These are phyloP conservation scores for Diplotaxis tenuifolia DNA, from an alignment of 345 rosid genomes.

Conservation along the genomic window DNA sequence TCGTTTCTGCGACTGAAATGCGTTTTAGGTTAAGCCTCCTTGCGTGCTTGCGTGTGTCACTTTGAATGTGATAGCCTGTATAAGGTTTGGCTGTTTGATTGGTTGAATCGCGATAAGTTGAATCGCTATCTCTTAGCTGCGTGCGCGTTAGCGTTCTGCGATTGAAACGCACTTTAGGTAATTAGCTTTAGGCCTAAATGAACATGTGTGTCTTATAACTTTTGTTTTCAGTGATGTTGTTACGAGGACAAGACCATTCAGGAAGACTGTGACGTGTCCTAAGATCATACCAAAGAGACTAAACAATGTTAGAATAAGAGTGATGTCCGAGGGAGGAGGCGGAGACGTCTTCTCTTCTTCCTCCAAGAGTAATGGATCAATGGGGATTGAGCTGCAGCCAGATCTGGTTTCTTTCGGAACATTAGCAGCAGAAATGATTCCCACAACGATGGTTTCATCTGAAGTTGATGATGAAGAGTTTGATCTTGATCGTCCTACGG, in stretches of 20 bases:
- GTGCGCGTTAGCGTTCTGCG: not conserved
- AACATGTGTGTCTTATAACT: not conserved
- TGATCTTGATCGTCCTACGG: slow-evolving; percentile 62
- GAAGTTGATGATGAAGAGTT: slow-evolving; percentile 49
- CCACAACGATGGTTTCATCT: slow-evolving; percentile 31
- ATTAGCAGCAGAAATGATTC: slow-evolving; percentile 50
- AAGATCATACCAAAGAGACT: slow-evolving; percentile 11
- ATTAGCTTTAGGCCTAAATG: not conserved
- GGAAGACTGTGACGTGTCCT: slow-evolving; percentile 17
- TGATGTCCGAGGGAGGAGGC: slow-evolving; percentile 56
- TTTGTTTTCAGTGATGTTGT: slow-evolving; percentile 22
- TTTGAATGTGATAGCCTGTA: too few species aligned
- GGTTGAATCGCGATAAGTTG: not conserved
- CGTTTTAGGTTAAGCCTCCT: too few species aligned
- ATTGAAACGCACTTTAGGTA: not conserved
- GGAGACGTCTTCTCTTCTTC: slow-evolving; percentile 45
- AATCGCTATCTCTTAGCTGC: not conserved
- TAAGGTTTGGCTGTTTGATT: not conserved
- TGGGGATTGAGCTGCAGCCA: slow-evolving; percentile 44
- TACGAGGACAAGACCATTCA: not conserved
- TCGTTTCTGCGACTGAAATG: too few species aligned
- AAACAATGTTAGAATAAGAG: slow-evolving; percentile 37
- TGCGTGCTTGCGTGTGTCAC: too few species aligned
- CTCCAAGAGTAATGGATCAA: slow-evolving; percentile 40
- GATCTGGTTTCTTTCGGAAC: slow-evolving; percentile 48